Base-by-base conservation (phyloP, 1,139 yeast species). In the Scheffersomyces illinoinensis region DNA sequence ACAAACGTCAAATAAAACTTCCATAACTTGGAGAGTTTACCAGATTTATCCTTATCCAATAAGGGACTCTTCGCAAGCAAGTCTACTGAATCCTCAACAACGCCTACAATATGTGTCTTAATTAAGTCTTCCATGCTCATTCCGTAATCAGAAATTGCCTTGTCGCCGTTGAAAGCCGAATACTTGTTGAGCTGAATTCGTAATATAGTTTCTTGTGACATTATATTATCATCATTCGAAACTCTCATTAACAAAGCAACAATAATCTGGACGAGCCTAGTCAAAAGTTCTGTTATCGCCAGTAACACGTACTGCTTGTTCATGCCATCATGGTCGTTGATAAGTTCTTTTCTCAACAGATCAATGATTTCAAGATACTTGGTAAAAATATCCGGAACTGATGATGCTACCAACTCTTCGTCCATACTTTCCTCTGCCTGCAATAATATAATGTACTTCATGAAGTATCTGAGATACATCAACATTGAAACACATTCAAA, bases 1-100 rank as follows among this genome's bases (percentile, higher is more conserved):
- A 78, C 69, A 57, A 79, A 74, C 1, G 81, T 77, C 58, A 75
- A 62, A 65, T 79, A 79, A 56, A 79, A 79, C 53, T 71, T 74
- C 85, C 85, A 81, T 56, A 78, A 69, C 61, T 78, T 77, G 10
- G 72, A 63, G 10, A 77, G 63, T 57, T 76, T 74, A n/a, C 53
- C 57, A 1, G 72, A 63, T 57, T 70, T 70, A 3, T 65, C 72
- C 52, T 71, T 70, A 52, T 69, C 70, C 14, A 61, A 47, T 5
- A 64, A 50, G 4, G 61, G 52, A 23, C 62, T 57, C 1, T 64
- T 61, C 4, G 68, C 67, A 23, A 73, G 62, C 8, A 61, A 57
- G 6, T 59, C 57, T 12, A 77, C 67, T 0, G 72, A 64, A 1
- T 64, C 64, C 51, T 68, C 71, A 3, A 74, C 69, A 19, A 61